phyloP scores from a whole-genome alignment of 1,284 basidiomycete genomes.

The Melampsora americana region DNA sequence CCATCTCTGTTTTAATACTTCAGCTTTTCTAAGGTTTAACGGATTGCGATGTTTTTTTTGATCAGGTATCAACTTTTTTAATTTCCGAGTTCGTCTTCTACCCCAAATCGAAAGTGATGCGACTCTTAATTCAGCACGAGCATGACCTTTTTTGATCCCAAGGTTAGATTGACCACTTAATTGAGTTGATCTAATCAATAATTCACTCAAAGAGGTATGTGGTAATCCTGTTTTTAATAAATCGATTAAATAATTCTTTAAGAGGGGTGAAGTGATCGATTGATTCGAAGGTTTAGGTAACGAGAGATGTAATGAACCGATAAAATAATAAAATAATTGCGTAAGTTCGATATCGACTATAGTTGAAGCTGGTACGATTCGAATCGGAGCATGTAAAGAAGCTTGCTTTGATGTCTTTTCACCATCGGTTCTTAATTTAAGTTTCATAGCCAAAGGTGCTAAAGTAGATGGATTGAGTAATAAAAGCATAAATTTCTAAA shows the following conservation, averaged over 20 bases:
- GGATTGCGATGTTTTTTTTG: conserved; percentile 20
- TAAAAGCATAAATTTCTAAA: conserved; percentile 27
- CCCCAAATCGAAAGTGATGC: conserved; percentile 35
- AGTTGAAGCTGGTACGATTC: conserved; percentile 25
- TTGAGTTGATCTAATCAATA: conserved; percentile 19
- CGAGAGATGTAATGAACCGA: conserved; percentile 10
- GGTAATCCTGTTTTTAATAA: conserved; percentile 6
- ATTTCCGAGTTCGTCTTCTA: not conserved
- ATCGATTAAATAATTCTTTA: not conserved
- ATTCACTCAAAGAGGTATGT: conserved; percentile 17
- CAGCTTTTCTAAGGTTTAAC: conserved; percentile 14
- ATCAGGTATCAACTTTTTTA: conserved; percentile 36
- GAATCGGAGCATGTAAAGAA: conserved; percentile 7
- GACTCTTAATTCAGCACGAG: conserved; percentile 28
- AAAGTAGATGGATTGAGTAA: conserved; percentile 33
- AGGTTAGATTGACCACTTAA: conserved; percentile 16
- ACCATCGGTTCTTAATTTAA: conserved; percentile 30
- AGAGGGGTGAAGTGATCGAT: not conserved
- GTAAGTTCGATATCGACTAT: conserved; percentile 13
- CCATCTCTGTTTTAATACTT: conserved; percentile 35
- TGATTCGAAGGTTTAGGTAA: not conserved
- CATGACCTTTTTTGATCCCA: conserved; percentile 6
- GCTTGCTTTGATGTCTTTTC: not conserved
- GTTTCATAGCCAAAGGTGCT: conserved; percentile 17
- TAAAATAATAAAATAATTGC: conserved; percentile 19